Conservation (phyloP, 1,284 basidiomycete genomes). For the Chondrostereum purpureum region DNA sequence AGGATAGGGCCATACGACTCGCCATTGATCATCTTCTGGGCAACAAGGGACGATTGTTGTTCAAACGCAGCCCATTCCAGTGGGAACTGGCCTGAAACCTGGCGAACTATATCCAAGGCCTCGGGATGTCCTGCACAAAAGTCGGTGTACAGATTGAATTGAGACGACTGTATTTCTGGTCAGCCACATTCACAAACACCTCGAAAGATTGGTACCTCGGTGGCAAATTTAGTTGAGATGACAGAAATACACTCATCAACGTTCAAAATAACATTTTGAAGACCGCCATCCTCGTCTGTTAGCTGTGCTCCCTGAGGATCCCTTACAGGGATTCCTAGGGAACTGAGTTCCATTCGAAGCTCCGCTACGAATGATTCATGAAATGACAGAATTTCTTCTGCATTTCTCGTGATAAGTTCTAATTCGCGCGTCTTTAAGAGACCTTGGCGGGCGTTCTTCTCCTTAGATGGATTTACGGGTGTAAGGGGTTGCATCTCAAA, state of each 20-base stretch:
- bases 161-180: conserved; percentile 47
- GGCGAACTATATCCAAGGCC: conserved; percentile 67
- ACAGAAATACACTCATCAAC: conserved; percentile 45
- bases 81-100: conserved; percentile 51
- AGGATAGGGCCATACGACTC: background rate
- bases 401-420: conserved; percentile 62
- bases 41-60: conserved; percentile 54
- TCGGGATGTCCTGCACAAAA: conserved; percentile 84
- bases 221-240: conserved; percentile 59
- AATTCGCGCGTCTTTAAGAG: conserved; percentile 52
- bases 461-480: conserved; percentile 23
- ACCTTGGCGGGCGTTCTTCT: conserved; percentile 31
- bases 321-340: conserved; percentile 43
- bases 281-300: conserved; percentile 11
- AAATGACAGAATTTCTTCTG: conserved; percentile 64
- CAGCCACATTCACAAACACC: conserved; percentile 6
- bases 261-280: no score
- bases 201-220: conserved; percentile 41
- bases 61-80: conserved; percentile 81
- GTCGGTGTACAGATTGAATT: conserved; percentile 72
- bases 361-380: conserved; percentile 68
- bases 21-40: conserved; percentile 30
- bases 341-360: conserved; percentile 48
- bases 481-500: conserved; percentile 20
- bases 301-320: conserved; percentile 19